These are phyloP conservation scores for Podospora comata DNA, from an alignment of 495 filamentous ascomycete species.

Conservation along the genomic window DNA sequence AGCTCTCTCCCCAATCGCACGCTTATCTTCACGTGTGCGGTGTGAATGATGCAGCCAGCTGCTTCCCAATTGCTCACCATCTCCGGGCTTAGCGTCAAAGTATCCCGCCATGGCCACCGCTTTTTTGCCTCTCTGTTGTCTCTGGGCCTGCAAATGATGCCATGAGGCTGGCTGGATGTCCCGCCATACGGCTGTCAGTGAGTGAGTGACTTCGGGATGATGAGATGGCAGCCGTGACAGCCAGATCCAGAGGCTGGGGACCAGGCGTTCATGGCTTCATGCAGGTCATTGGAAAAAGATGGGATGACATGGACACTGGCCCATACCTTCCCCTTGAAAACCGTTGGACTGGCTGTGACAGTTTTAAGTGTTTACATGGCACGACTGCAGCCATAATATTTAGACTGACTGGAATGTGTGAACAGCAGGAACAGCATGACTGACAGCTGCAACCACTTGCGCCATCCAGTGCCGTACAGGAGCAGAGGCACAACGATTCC, in stretches of 20 bases:
- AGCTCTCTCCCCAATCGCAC: neutral
- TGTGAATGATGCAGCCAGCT: neutral
- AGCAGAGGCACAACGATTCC: neutral
- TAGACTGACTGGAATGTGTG: neutral
- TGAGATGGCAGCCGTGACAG: conserved; percentile 7
- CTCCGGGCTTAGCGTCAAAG: neutral
- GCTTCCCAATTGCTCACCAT: neutral
- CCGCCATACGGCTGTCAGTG: neutral
- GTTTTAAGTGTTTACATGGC: conserved; percentile 7
- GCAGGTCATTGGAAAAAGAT: neutral
- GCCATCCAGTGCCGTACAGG: neutral
- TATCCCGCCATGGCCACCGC: neutral
- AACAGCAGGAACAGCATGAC: neutral
- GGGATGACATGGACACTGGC: neutral
- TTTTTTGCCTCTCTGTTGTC: neutral
- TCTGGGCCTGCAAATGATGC: no score
- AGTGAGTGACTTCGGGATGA: neutral
- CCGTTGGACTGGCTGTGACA: neutral
- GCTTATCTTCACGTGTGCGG: neutral
- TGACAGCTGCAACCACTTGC: conserved; percentile 4
- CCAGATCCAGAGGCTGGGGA: neutral
- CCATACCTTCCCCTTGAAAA: neutral
- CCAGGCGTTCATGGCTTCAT: neutral
- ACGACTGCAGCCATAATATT: conserved; percentile 8
- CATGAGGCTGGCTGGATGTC: neutral